These are phyloP conservation scores for Solanum peruvianum DNA, from an alignment of 257 asterid genomes.

Conservation along the genomic window DNA sequence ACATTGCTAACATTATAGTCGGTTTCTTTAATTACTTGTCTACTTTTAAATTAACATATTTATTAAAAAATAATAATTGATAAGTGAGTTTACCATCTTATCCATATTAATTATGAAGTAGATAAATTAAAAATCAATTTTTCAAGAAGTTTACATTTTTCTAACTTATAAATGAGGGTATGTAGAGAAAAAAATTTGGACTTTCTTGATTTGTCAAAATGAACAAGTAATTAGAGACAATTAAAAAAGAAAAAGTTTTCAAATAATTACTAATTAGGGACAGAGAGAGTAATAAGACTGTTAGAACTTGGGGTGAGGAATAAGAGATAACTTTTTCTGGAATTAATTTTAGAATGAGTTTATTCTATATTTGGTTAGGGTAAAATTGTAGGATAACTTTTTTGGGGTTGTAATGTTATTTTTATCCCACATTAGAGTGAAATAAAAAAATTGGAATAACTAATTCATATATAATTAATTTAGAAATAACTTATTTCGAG, in stretches of 20 bases:
- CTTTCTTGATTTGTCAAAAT: too few species aligned
- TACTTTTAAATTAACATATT: too few species aligned
- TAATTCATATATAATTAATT: too few species aligned
- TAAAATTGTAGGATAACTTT: neutral
- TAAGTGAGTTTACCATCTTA: accelerated
- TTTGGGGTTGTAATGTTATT: neutral
- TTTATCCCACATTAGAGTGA: neutral
- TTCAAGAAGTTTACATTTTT: too few species aligned
- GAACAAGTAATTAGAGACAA: accelerated
- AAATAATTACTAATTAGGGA: too few species aligned
- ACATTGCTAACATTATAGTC: neutral
- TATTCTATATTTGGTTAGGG: neutral
- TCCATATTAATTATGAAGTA: too few species aligned
- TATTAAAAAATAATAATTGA: too few species aligned
- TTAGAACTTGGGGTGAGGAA: neutral
- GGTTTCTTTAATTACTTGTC: accelerated
- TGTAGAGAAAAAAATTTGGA: accelerated
- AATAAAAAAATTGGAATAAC: neutral
- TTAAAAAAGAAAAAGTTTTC: too few species aligned
- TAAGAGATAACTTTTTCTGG: too few species aligned
- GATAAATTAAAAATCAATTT: too few species aligned
- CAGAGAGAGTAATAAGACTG: neutral
- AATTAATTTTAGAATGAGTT: too few species aligned
- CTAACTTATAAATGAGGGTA: too few species aligned
- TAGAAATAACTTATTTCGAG: neutral